Percentiles rank a stretch among this genome's conserved stretches.
These are phyloP conservation scores for Phalaenopsis equestris DNA, from an alignment of 106 monocot genomes.

Conservation along the genomic window DNA sequence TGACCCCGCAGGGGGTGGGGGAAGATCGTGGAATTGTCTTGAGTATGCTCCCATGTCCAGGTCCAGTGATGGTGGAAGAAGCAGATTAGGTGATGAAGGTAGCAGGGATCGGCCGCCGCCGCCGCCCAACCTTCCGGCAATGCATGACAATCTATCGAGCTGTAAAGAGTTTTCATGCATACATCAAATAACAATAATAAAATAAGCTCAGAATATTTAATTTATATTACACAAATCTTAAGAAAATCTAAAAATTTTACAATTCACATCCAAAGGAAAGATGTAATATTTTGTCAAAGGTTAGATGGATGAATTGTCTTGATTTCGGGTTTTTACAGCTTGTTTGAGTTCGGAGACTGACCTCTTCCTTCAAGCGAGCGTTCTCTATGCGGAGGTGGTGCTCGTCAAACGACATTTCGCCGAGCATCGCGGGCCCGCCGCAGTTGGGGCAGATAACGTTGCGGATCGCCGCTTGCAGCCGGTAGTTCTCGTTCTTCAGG, in stretches of 20 bases:
- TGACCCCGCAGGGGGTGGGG: not conserved
- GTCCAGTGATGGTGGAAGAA: slow-evolving; percentile 54
- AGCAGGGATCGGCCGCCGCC: slow-evolving; percentile 20
- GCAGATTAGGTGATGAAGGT: slow-evolving; percentile 20
- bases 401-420: slow-evolving; percentile 90
- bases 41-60: slow-evolving; percentile 87
- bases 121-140: slow-evolving; percentile 42
- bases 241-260: no score
- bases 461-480: slow-evolving; percentile 75
- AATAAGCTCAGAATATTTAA: no score
- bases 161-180: slow-evolving; percentile 11
- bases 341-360: not conserved
- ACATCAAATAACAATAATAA: no score
- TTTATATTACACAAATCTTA: no score
- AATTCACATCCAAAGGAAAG: no score
- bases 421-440: slow-evolving; percentile 80
- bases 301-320: no score
- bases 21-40: slow-evolving; percentile 48
- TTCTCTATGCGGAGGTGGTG: slow-evolving; percentile 93
- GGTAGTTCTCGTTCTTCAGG: slow-evolving; percentile 87
- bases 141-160: slow-evolving; percentile 78
- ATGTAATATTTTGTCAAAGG: no score
- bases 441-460: slow-evolving; percentile 86
- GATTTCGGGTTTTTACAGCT: not conserved
- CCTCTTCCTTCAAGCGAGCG: slow-evolving; percentile 95